These are phyloP conservation scores for Trichomonas vaginalis DNA, from an alignment of 208 protist genomes.

Conservation along the genomic window DNA sequence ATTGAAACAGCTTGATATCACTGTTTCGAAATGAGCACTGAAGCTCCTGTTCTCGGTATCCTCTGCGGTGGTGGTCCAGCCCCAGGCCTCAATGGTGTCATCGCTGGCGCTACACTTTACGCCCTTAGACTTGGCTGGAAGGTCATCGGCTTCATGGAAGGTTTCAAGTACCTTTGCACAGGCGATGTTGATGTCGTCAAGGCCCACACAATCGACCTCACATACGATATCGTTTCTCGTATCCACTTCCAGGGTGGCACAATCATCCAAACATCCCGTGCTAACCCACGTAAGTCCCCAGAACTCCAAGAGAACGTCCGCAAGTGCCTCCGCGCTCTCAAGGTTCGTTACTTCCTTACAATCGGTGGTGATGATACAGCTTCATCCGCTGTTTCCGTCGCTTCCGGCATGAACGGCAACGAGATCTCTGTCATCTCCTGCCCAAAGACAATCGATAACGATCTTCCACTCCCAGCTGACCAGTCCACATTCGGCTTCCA, in stretches of 20 bases:
- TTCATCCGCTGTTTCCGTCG: background rate
- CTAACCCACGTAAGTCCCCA: background rate
- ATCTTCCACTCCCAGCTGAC: background rate
- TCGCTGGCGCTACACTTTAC: background rate
- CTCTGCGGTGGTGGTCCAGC: background rate
- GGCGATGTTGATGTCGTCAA: background rate
- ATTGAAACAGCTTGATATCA: too few species aligned
- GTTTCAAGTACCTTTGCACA: background rate
- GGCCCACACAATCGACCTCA: background rate
- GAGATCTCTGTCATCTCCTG: background rate
- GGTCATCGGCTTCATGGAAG: background rate
- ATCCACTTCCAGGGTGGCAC: background rate
- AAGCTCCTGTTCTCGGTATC: background rate
- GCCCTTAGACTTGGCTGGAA: background rate
- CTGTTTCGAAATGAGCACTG: background rate
- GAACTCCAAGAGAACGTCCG: background rate
- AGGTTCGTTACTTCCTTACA: background rate
- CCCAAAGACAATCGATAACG: slow-evolving; percentile 6
- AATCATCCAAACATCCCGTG: background rate
- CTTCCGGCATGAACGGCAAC: background rate
- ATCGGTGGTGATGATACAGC: slow-evolving; percentile 13
- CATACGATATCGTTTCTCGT: background rate
- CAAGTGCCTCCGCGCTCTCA: background rate
- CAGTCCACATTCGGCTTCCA: background rate
- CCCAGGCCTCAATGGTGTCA: background rate